Conservation (phyloP, 1,284 basidiomycete species). For the Microbotryum intermedium region DNA sequence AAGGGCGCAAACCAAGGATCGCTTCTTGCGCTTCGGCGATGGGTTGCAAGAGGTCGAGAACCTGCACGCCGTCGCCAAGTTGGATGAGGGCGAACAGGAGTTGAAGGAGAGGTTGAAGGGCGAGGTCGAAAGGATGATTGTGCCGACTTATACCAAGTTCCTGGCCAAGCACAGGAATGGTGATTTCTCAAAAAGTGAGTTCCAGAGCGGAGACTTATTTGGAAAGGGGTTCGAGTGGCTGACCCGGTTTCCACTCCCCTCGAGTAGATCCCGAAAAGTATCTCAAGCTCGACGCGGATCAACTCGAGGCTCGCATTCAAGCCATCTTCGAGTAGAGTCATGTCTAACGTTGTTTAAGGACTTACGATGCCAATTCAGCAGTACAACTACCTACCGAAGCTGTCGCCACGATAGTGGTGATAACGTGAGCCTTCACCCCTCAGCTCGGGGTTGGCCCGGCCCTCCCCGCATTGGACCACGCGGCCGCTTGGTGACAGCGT, state of each 20-base stretch:
- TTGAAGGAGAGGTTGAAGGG: constrained; percentile 33
- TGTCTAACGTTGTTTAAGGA: too few species aligned
- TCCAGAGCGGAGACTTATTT: constrained; percentile 1
- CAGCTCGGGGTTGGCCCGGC: too few species aligned
- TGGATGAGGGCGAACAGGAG: constrained; percentile 33
- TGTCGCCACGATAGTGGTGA: too few species aligned
- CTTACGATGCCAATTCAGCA: too few species aligned
- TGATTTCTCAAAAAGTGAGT: constrained; percentile 29
- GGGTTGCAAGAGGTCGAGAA: constrained; percentile 35
- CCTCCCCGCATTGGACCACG: too few species aligned
- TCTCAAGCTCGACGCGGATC: constrained; percentile 31
- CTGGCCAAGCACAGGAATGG: constrained; percentile 28
- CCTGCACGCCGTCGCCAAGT: constrained; percentile 29
- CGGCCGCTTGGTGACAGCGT: too few species aligned
- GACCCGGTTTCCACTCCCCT: not conserved
- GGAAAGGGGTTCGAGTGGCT: not conserved
- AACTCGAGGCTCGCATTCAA: constrained; percentile 29
- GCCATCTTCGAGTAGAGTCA: constrained; percentile 25
- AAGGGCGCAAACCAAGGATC: constrained; percentile 34
- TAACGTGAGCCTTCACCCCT: too few species aligned
- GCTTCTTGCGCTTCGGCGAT: constrained; percentile 36
- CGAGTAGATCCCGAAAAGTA: constrained; percentile 32
- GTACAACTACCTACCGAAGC: too few species aligned
- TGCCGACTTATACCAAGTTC: constrained; percentile 35
- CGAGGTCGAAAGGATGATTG: constrained; percentile 36